Evolutionary conservation across 306 rosid genomes (phyloP), one percentile per base, ranked within the genome.

Genomic region (Comarum palustre): DNA sequence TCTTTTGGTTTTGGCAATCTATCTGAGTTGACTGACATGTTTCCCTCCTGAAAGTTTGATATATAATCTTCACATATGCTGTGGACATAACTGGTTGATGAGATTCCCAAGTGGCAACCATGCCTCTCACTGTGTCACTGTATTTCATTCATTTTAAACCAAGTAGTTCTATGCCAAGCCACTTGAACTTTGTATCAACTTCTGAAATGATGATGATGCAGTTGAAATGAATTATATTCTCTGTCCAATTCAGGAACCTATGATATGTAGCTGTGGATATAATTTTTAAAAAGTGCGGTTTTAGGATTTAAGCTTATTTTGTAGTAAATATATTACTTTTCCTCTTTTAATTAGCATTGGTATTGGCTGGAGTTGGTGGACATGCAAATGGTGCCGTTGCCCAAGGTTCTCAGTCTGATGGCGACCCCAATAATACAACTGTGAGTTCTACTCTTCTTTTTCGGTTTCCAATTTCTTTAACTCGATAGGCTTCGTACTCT

Each of bases 301-400:
- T 41, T 27, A 20, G 43, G 4, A 24, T 38, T 38, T 24, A 42
- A 54, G 43, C 12, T 43, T 6, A 54, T 12, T 69, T 69, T 7
- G n/a, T 71, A 54, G 43, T 72, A 17, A 72, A 55, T 20, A 43
- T 29, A 19, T 34, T 17, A 59, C 36, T 75, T 71, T 68, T 38
- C 71, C 31, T 47, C 68, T 42, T 78, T 72, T 73, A 70, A 81
- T 75, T 84, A 94, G 99, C 95, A 73, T 83, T 94, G 76, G 90
- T 94, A 68, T 81, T 94, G 79, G 91, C 99, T 78, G 96, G 96
- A 70, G 97, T 97, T 75, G 96, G 96, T 72, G 99, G 99, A 77
- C 88, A 94, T 66, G 67, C 86, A 65, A 94, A 94, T 71, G 96
- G 94, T 73, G 82, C 79, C 69, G 67, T 79, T 20, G 73, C 85